phyloP scores from a whole-genome alignment of 352 stramenopile species.

The Pythium dissimile region DNA sequence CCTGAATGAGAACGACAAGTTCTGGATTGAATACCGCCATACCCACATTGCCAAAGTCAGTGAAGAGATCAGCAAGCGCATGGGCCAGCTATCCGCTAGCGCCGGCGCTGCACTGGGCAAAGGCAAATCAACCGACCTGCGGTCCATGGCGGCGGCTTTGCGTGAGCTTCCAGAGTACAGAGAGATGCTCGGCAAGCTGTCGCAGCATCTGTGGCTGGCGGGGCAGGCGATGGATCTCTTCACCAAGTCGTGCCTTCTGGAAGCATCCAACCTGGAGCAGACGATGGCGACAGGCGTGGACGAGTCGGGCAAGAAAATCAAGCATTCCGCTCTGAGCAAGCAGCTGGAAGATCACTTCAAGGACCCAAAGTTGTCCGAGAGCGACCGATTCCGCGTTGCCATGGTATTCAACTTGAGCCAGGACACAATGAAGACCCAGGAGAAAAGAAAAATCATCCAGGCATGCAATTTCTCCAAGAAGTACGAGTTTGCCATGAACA shows the following conservation, averaged over 20 bases:
- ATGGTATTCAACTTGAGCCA: conserved; percentile 94
- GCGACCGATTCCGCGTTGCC: conserved; percentile 89
- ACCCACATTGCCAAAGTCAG: conserved; percentile 94
- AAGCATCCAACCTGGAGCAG: conserved; percentile 94
- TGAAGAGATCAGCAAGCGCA: conserved; percentile 74
- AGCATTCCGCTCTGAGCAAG: conserved; percentile 78
- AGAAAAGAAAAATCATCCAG: conserved; percentile 85
- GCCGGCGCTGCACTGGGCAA: conserved; percentile 76
- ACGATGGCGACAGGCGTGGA: conserved; percentile 93
- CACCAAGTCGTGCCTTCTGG: conserved; percentile 81
- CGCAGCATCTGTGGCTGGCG: conserved; percentile 93
- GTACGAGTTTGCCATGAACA: conserved; percentile 55
- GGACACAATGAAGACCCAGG: conserved; percentile 79
- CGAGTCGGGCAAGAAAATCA: conserved; percentile 90
- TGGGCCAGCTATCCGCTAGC: conserved; percentile 66
- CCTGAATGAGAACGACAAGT: conserved; percentile 95
- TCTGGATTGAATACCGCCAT: conserved; percentile 96
- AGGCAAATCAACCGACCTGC: conserved; percentile 83
- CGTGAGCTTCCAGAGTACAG: conserved; percentile 94
- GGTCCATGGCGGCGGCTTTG: conserved; percentile 90
- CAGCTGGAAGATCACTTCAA: conserved; percentile 88
- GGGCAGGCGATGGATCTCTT: conserved; percentile 94
- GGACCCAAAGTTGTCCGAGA: conserved; percentile 64
- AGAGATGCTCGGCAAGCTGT: conserved; percentile 93
- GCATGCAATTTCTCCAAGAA: conserved; percentile 78